phyloP scores from a whole-genome alignment of 495 filamentous ascomycete species.

The Trichoderma gamsii region DNA sequence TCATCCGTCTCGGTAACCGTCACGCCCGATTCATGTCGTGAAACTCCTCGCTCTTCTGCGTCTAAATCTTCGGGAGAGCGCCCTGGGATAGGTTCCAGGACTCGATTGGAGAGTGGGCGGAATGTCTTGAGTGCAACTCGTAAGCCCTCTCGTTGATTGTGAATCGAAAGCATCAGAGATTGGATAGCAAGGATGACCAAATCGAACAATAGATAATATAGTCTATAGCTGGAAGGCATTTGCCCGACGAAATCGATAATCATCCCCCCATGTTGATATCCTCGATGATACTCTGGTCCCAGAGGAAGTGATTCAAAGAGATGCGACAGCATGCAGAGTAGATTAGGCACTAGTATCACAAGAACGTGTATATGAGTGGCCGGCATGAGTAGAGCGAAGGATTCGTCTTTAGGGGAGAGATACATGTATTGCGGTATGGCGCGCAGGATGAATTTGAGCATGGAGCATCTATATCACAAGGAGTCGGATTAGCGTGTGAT shows the following conservation, averaged over 20 bases:
- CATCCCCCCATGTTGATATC: slow-evolving; percentile 78
- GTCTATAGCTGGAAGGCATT: slow-evolving; percentile 61
- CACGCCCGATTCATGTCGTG: slow-evolving; percentile 37
- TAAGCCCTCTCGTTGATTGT: slow-evolving; percentile 60
- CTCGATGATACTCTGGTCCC: slow-evolving; percentile 68
- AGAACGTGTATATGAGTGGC: slow-evolving; percentile 63
- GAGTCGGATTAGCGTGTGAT: not conserved
- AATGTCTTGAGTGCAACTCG: slow-evolving; percentile 34
- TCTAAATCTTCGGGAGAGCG: slow-evolving; percentile 60
- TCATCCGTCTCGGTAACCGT: slow-evolving; percentile 34
- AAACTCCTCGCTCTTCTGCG: slow-evolving; percentile 72
- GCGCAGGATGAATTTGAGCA: slow-evolving; percentile 64
- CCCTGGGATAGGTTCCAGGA: slow-evolving; percentile 21
- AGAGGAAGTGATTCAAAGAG: slow-evolving; percentile 53
- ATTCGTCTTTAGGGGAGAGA: slow-evolving; percentile 68
- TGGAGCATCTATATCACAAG: slow-evolving; percentile 57
- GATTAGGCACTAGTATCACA: slow-evolving; percentile 62
- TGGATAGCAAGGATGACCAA: slow-evolving; percentile 59
- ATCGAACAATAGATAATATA: slow-evolving; percentile 60
- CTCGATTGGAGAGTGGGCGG: slow-evolving; percentile 21
- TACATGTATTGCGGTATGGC: slow-evolving; percentile 65
- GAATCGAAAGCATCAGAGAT: slow-evolving; percentile 66
- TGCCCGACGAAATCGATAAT: slow-evolving; percentile 84
- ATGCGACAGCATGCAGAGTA: slow-evolving; percentile 70
- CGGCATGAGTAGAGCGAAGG: slow-evolving; percentile 51